Base-by-base conservation (phyloP, 139 green algal species). In the Coelastrella sp. region DNA sequence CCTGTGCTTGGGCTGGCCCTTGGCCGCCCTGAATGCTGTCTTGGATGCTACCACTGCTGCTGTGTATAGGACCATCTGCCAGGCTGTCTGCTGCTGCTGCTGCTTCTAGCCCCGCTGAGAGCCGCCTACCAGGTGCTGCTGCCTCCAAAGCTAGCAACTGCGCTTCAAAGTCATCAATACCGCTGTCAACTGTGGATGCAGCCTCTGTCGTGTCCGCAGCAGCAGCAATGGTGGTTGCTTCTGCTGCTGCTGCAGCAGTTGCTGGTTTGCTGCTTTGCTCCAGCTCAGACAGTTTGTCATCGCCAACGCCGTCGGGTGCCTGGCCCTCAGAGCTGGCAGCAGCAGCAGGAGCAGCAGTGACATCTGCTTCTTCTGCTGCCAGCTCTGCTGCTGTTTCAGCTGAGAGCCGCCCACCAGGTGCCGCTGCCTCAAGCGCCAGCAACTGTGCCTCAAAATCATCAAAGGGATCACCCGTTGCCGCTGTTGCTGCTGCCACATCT, bases 391-490 rank as follows among this genome's bases (percentile, higher is more conserved):
- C 68, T 58, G 47, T 7, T 20, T 66, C 32, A 20, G n/a, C 61
- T 17, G 83, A 68, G 17, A 58, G 22, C 14, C 81, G 19, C 32
- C 81, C 60, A 17, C 81, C 81, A 54, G 81, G 81, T 60, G 14
- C 64, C 56, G 83, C 83, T 57, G 83, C 68, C 14, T 71, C 83
- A 10, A 88, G 3, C 3, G 66, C 83, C 47, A 77, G 11, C 64
- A 87, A 64, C 61, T 87, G 22, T 4, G 23, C 23, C 64, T 87
- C 81, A 77, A 78, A 87, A 14, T 76, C 10, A 32, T 87, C 23
- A 8, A 78, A 54, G 32, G 1, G 32, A 47, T 47, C 32, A 47
- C 19, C 57, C 71, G 81, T 60, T 86, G 81, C 81, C 60, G 81
- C 81, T 85, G 14, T 8, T 85, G 80, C 76, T 17, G 3, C 60